A percentile compares a stretch with the other conserved stretches of the same genome.
Evolutionary conservation across 805 yeast species (phyloP).

Genomic region (Saccharomyces mikatae): DNA sequence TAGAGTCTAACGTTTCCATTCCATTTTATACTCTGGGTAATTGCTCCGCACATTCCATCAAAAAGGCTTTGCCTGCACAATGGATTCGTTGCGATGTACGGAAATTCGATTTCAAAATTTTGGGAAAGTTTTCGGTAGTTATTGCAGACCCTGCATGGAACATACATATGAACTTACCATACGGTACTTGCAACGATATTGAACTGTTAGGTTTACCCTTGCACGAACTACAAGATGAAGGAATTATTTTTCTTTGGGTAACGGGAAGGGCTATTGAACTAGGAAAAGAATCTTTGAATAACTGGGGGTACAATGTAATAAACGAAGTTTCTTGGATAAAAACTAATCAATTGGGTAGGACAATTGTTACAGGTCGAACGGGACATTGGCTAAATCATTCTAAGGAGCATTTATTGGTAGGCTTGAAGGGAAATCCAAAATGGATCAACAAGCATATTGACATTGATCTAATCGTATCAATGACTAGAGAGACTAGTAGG

Average conservation of each 20-base stretch:
- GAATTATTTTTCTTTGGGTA: conserved; percentile 82
- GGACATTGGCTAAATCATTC: conserved; percentile 97
- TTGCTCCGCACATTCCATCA: conserved; percentile 29
- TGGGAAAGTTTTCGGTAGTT: conserved; percentile 78
- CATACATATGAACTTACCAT: conserved; percentile 79
- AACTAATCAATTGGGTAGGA: conserved; percentile 76
- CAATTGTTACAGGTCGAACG: conserved; percentile 91
- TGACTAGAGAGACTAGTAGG: conserved; percentile 80
- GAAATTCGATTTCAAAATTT: conserved; percentile 53
- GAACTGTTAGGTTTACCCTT: conserved; percentile 64
- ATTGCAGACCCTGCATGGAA: conserved; percentile 97
- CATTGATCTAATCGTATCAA: conserved; percentile 68
- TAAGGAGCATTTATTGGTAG: conserved; percentile 82
- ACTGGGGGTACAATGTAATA: conserved; percentile 74
- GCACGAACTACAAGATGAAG: conserved; percentile 69
- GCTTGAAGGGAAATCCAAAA: conserved; percentile 68
- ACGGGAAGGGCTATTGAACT: conserved; percentile 89
- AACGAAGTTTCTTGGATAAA: conserved; percentile 90
- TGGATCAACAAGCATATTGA: conserved; percentile 67
- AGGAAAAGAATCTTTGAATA: conserved; percentile 65
- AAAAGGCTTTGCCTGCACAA: conserved; percentile 50
- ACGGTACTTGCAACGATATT: conserved; percentile 69
- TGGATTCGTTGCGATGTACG: conserved; percentile 85
- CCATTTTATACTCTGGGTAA: conserved; percentile 31
- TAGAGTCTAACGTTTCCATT: conserved; percentile 15